Conservation (phyloP, 1,284 basidiomycete species). For the Neolentinus lepideus region DNA sequence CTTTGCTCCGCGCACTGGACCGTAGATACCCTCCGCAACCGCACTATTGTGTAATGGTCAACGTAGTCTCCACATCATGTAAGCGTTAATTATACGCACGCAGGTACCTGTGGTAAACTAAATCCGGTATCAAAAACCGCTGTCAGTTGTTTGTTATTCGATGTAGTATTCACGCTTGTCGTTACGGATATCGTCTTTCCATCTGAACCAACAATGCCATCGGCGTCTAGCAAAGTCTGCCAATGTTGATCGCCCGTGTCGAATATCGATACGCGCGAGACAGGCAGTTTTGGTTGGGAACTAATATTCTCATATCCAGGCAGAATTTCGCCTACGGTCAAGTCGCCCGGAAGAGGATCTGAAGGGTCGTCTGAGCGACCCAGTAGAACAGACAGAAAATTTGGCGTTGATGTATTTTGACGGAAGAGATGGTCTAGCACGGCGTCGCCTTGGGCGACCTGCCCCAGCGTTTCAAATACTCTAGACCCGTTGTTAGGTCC, state of each 20-base stretch:
- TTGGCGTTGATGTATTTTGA: slow-evolving; percentile 45
- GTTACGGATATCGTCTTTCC: slow-evolving; percentile 36
- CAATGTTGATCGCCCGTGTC: slow-evolving; percentile 27
- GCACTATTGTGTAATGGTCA: slow-evolving; percentile 22
- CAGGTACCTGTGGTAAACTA: slow-evolving; percentile 55
- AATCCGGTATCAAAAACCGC: slow-evolving; percentile 67
- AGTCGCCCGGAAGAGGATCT: slow-evolving; percentile 26
- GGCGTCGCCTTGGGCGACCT: slow-evolving; percentile 29
- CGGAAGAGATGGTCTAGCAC: slow-evolving; percentile 58
- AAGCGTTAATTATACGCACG: slow-evolving; percentile 25
- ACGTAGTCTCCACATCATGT: slow-evolving; percentile 3
- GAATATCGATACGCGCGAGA: slow-evolving; percentile 17
- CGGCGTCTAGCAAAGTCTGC: slow-evolving; percentile 26
- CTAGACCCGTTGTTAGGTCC: slow-evolving; percentile 28
- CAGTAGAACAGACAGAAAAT: slow-evolving; percentile 45
- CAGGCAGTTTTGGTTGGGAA: slow-evolving; percentile 26
- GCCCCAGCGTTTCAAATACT: slow-evolving; percentile 17
- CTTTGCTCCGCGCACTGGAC: slow-evolving; percentile 38
- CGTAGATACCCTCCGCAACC: slow-evolving; percentile 52
- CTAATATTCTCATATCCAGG: slow-evolving; percentile 25
- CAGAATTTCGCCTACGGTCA: slow-evolving; percentile 29
- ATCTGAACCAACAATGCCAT: slow-evolving; percentile 31
- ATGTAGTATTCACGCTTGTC: slow-evolving; percentile 33
- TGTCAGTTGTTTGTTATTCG: slow-evolving; percentile 36
- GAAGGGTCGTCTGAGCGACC: slow-evolving; percentile 23